Evolutionary conservation across 2,329 filamentous ascomycete species (phyloP), one percentile per base, ranked within the genome.

Genomic region (Lachnellula occidentalis): DNA sequence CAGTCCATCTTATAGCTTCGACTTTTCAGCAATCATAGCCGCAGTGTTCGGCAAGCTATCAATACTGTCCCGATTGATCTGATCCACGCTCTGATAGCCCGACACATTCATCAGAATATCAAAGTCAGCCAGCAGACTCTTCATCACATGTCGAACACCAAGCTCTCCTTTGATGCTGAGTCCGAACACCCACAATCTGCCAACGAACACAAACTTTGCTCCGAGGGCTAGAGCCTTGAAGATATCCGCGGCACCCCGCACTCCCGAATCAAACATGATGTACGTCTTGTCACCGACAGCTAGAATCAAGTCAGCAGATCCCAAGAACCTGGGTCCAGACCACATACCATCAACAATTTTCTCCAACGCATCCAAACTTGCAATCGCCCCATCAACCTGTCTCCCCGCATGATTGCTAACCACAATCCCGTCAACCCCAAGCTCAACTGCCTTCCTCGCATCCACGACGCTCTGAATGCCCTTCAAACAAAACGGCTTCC

Each of bases 121-220:
- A 34, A 85, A 74, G 52, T 86, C 82, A 0, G 80, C 81, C 49
- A 86, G 66, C 24, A 86, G 65, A n/a, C 74, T 73, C 69, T 80
- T 81, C 74, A 85, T 77, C 7, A 85, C 79, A 69, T 85, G 82
- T 1, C 78, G 69, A 1, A 85, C 81, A 1, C 82, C 82, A 31
- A 77, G 70, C 65, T 85, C 81, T 11, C 82, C 82, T 68, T 78
- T 79, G 53, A 83, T 82, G 41, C 75, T 75, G 9, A 86, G 64
- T 0, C 77, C 81, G 74, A 77, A 86, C 21, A 86, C 73, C 75
- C 79, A 84, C 3, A 84, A 73, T 5, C 83, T 67, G 0, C 83
- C 82, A 0, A 86, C 72, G 54, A 84, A 82, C 31, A 84, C 80
- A 58, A 83, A 83, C 59, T 80, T 80, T 0, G 82, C 82, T 2